A percentile compares a stretch with the other conserved stretches of the same genome.
Conservation (phyloP, 192 early-diverging fungal species). For the Allomyces macrogynus region DNA sequence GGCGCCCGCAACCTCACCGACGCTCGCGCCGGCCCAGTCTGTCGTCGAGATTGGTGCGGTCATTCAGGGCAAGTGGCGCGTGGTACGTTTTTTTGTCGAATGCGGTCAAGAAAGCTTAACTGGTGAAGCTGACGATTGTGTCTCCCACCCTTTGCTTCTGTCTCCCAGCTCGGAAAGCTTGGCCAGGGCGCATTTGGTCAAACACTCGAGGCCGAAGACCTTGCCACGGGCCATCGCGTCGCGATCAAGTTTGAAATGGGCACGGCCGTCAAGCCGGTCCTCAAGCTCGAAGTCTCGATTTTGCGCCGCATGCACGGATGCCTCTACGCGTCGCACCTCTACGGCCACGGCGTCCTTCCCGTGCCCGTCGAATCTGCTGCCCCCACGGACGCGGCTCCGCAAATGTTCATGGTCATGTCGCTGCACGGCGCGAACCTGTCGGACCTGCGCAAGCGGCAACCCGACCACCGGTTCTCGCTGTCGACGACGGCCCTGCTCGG, state of each 20-base stretch:
- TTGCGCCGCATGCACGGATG: slow-evolving; percentile 4
- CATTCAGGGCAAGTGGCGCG: too few species aligned
- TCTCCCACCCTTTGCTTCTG: too few species aligned
- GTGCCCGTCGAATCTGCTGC: too few species aligned
- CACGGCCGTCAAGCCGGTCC: slow-evolving; percentile 18
- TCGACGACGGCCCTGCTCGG: slow-evolving; percentile 19
- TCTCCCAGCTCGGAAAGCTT: slow-evolving; percentile 5
- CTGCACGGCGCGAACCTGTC: slow-evolving; percentile 31
- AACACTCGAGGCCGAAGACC: slow-evolving; percentile 24
- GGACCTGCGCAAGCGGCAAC: slow-evolving; percentile 17
- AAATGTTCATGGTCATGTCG: slow-evolving; percentile 33
- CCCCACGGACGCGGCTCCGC: slow-evolving; percentile 7
- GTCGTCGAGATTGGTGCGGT: too few species aligned
- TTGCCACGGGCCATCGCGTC: slow-evolving; percentile 10
- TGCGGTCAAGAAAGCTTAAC: too few species aligned
- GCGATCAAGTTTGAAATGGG: slow-evolving; percentile 35
- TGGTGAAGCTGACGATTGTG: too few species aligned
- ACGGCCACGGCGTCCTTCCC: too few species aligned
- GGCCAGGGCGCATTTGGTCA: slow-evolving; percentile 36
- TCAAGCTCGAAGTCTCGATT: slow-evolving; percentile 26
- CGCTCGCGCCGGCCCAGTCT: too few species aligned
- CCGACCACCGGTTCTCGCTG: slow-evolving; percentile 14
- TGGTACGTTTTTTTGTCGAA: too few species aligned
- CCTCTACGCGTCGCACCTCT: too few species aligned
- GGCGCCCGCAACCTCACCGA: too few species aligned